Conservation (phyloP, 495 filamentous ascomycete genomes). For the Xylaria intraflava region DNA sequence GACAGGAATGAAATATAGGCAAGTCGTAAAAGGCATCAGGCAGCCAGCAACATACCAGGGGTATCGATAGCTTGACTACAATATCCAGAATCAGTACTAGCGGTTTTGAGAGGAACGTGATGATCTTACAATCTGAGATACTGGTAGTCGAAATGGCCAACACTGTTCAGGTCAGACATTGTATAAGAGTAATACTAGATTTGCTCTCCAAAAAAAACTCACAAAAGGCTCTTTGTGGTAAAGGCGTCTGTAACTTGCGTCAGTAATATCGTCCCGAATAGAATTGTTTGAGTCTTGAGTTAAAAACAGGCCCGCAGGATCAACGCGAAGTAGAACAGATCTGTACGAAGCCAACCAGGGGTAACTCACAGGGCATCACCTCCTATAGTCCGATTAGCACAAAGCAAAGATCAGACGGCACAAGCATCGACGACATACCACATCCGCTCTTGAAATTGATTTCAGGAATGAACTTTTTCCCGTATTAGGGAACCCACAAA, state of each 20-base stretch:
- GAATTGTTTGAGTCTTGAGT: not conserved
- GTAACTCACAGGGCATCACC: constrained; percentile 65
- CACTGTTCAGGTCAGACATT: constrained; percentile 26
- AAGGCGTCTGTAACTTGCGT: constrained; percentile 58
- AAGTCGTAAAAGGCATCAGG: not conserved
- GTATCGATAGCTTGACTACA: constrained; percentile 13
- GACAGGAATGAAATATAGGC: not conserved
- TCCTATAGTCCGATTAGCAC: constrained; percentile 37
- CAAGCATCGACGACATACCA: constrained; percentile 25
- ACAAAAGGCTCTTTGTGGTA: constrained; percentile 91
- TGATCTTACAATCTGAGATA: constrained; percentile 89
- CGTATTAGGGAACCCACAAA: constrained; percentile 96
- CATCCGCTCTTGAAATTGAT: constrained; percentile 88
- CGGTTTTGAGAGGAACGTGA: constrained; percentile 18
- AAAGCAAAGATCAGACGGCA: not conserved
- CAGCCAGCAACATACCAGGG: constrained; percentile 12
- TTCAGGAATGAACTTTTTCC: constrained; percentile 93
- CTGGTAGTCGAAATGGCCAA: constrained; percentile 98
- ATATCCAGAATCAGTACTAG: not conserved
- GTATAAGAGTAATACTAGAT: not conserved
- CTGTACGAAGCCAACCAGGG: not conserved
- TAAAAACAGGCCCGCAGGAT: not conserved
- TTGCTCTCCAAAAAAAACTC: not conserved
- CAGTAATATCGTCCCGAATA: not conserved
- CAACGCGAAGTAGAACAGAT: not conserved